phyloP scores from a whole-genome alignment of 371 early-diverging fungal genomes.

The Entomophthora muscae region DNA sequence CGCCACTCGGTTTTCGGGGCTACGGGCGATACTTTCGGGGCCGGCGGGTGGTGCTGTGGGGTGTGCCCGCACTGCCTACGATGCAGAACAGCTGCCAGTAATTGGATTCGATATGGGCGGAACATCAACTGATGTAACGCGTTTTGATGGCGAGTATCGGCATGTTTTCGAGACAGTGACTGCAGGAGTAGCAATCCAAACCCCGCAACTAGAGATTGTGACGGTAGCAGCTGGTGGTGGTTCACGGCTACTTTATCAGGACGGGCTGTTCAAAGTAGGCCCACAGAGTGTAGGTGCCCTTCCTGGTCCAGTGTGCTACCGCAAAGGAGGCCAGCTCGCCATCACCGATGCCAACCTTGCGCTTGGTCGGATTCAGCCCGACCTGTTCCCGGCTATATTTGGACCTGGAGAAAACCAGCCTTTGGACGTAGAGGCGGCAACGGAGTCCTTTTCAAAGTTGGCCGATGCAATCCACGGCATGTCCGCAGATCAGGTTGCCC shows the following conservation, averaged over 20 bases:
- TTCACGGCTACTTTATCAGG: constrained; percentile 77
- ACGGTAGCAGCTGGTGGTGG: constrained; percentile 95
- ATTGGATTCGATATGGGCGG: constrained; percentile 97
- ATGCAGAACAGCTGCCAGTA: constrained; percentile 35
- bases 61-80: constrained; percentile 67
- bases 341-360: constrained; percentile 88
- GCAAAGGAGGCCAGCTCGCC: constrained; percentile 83
- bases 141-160: constrained; percentile 77
- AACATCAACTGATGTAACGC: constrained; percentile 87
- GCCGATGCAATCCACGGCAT: constrained; percentile 40
- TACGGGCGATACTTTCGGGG: constrained; percentile 80
- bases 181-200: constrained; percentile 85
- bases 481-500: constrained; percentile 69
- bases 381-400: constrained; percentile 87
- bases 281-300: constrained; percentile 90
- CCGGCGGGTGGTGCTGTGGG: constrained; percentile 94
- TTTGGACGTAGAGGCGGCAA: constrained; percentile 48
- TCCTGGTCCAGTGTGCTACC: constrained; percentile 87
- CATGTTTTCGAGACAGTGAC: constrained; percentile 90
- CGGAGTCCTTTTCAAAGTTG: constrained; percentile 27
- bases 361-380: constrained; percentile 71
- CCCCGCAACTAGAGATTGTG: constrained; percentile 89
- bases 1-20: constrained; percentile 65
- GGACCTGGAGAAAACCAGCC: constrained; percentile 74
- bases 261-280: constrained; percentile 87